Base-by-base conservation (phyloP, 345 rosid genomes). In the Salix udensis region DNA sequence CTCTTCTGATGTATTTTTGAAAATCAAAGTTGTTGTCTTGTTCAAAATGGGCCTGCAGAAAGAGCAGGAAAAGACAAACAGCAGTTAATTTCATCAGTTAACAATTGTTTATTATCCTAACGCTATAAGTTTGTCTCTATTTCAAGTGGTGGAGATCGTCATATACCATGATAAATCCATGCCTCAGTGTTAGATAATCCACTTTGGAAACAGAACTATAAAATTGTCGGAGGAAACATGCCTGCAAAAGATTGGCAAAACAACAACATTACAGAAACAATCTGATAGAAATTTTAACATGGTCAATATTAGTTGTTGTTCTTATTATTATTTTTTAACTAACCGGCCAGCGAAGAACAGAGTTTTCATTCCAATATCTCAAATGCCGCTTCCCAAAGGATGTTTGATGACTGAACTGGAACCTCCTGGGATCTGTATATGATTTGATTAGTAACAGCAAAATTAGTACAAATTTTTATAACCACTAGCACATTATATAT, bases 1-100 rank as follows among this genome's bases (percentile, higher is more conserved):
- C 91, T 85, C 96, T 88, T 83, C 84, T 88, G 65, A 94, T 87
- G 80, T 87, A 94, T 70, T 88, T 91, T 76, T 92, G 97, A 81
- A 94, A 94, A 76, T 94, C 90, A 61, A 87, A 94, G 44, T 37
- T 82, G 82, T 78, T 92, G 48, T 78, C 87, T 58, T 81, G 86
- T 7, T 87, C 83, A 44, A 92, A 88, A 85, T 94, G 98, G 21
- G 97, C 94, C 98, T 94, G 78, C 62, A n/a, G 14, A 58, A 58
- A n/a, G 62, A 58, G 28, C 62, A 58, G 62, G 52, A 46, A 46
- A 58, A 11, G 24, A 58, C 10, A 58, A 23, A 58, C 26, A 58
- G 14, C 15, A 58, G 28, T 58, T n/a, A 2, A 42, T 42, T 3
- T 42, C 46, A 11, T 58, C 28, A n/a, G 5, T 58, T 58, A 9